Evolutionary conservation across 2,329 filamentous ascomycete genomes (phyloP), one percentile per base, ranked within the genome.

Genomic region (Ceratocystis colombiana): DNA sequence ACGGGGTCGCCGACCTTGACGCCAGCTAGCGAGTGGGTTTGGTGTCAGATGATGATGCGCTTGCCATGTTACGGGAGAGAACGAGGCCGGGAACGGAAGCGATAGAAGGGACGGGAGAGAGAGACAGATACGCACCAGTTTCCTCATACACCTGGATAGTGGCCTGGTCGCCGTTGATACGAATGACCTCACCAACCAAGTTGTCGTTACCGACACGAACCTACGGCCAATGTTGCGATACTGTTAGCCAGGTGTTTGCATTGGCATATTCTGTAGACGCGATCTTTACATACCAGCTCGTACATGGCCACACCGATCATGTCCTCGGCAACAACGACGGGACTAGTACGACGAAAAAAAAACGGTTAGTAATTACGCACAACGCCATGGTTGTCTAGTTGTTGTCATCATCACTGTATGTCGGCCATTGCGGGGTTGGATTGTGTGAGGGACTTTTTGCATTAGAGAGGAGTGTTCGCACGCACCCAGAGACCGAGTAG

Each of bases 271-370:
- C 30, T 55, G 50, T 22, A 28, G 50, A 20, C 44, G 28, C 45
- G 4, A 37, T 53, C n/a, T 10, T 12, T 20, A 76, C 85, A 72
- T 82, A 91, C 91, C 80, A 99, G 83, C 80, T 99, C 94, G 85
- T 97, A 96, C 94, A 99, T 99, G 77, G 94, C 92, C 83, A 94
- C 94, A 77, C 94, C 94, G 75, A 93, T 90, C 92, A 99, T 96
- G 78, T 96, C 87, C 81, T 97, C 93, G 75, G 93, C 94, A 72
- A 99, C 84, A 73, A 99, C 88, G 81, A 99, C 94, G 74, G 94
- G 94, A 71, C 89, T 87, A 70, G 55, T 62, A 57, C 61, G 50
- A 33, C 20, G 61, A 66, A 30, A 59, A n/a, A 20, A 25, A 59
- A 25, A 30, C 41, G 62, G 70, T 79, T 72, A 79, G 76, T 55